Percentiles rank a stretch among this genome's conserved stretches.
These are phyloP conservation scores for Fusarium phyllophilum DNA, from an alignment of 2,329 filamentous ascomycete species.

Conservation along the genomic window DNA sequence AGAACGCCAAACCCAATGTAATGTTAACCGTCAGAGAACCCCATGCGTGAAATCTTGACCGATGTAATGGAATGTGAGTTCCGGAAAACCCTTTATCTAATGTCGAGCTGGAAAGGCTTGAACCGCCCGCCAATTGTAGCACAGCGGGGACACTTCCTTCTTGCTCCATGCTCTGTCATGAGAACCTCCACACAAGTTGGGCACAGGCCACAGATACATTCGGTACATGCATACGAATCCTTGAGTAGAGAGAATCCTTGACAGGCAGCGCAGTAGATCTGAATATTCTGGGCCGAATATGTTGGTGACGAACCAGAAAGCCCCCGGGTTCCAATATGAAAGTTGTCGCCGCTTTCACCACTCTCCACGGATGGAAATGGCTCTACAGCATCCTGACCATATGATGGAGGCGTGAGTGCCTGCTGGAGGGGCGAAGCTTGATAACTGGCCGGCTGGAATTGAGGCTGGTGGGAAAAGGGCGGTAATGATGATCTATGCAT, in stretches of 20 bases:
- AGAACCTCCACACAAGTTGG: constrained; percentile 86
- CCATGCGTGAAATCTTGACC: constrained; percentile 14
- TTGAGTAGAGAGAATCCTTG: constrained; percentile 79
- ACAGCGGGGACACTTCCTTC: constrained; percentile 82
- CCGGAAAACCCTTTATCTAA: constrained; percentile 63
- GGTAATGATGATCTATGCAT: constrained; percentile 71
- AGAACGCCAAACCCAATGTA: constrained; percentile 43
- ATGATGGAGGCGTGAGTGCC: constrained; percentile 84
- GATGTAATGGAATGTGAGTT: constrained; percentile 32
- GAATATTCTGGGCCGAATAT: constrained; percentile 78
- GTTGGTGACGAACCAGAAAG: constrained; percentile 77
- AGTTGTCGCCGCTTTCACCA: constrained; percentile 76
- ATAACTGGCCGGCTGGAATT: constrained; percentile 73
- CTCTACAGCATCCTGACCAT: constrained; percentile 73
- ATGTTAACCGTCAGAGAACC: constrained; percentile 29
- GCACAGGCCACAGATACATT: constrained; percentile 95
- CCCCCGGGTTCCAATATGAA: constrained; percentile 74
- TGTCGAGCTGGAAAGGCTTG: constrained; percentile 86
- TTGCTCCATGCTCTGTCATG: constrained; percentile 78
- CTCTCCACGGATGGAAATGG: constrained; percentile 92
- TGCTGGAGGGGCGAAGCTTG: constrained; percentile 92
- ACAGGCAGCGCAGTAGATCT: constrained; percentile 94
- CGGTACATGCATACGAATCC: constrained; percentile 92
- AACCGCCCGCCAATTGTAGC: constrained; percentile 82
- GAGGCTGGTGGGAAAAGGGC: constrained; percentile 68